Percentiles rank a stretch among this genome's conserved stretches.
Conservation (phyloP, 192 early-diverging fungal species). For the Geranomyces variabilis region DNA sequence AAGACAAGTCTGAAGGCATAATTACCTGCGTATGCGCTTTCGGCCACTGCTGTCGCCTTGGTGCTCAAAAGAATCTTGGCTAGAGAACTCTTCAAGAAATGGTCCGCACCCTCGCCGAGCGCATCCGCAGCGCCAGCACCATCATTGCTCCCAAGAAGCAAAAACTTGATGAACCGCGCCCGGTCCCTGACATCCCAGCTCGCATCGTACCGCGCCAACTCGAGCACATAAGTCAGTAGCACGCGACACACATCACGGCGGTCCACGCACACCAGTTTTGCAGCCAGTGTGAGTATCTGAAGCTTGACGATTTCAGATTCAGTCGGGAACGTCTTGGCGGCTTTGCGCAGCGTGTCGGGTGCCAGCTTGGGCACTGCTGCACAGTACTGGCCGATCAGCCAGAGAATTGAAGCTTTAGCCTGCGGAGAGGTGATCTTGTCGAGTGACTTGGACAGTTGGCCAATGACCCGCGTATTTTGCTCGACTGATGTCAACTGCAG, state of each 20-base stretch:
- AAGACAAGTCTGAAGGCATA: too few relatives aligned
- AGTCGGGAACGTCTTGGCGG: conserved; percentile 62
- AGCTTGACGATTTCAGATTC: conserved; percentile 75
- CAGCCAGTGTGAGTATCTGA: conserved; percentile 80
- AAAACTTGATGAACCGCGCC: conserved; percentile 70
- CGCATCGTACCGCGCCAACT: conserved; percentile 87
- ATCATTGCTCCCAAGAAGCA: conserved; percentile 41
- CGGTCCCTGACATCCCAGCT: conserved; percentile 91
- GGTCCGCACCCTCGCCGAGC: neutral
- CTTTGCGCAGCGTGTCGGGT: conserved; percentile 81
- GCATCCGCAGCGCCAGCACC: conserved; percentile 16
- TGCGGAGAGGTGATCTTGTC: conserved; percentile 61
- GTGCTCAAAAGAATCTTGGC: conserved; percentile 58
- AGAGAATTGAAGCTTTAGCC: conserved; percentile 84
- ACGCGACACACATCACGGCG: conserved; percentile 12
- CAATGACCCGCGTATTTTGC: conserved; percentile 26
- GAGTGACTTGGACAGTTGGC: conserved; percentile 20
- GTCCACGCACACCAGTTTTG: conserved; percentile 57
- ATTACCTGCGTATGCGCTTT: conserved; percentile 33
- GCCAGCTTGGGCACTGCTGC: conserved; percentile 64
- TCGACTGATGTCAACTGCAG: conserved; percentile 52
- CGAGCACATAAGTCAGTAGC: conserved; percentile 71
- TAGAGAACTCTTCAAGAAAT: conserved; percentile 52
- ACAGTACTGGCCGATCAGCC: conserved; percentile 84
- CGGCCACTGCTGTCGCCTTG: conserved; percentile 35